Percentiles rank a stretch among this genome's conserved stretches.
Conservation (phyloP, 257 asterid species). For the Ballota nigra region DNA sequence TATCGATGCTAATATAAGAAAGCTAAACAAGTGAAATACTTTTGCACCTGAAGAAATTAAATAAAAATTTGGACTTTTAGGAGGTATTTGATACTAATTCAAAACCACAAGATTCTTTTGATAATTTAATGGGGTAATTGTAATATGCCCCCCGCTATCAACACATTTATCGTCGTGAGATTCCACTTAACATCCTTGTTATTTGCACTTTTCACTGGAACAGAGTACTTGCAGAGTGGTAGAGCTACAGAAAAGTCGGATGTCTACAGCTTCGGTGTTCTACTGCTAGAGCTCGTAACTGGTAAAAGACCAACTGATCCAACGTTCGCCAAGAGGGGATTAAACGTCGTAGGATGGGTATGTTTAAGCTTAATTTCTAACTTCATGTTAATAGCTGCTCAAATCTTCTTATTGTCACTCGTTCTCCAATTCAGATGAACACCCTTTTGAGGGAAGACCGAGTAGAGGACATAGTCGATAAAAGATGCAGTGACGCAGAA, state of each 20-base stretch:
- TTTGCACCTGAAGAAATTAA: not conserved
- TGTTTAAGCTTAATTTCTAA: not conserved
- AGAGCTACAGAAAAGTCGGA: conserved; percentile 91
- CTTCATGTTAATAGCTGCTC: not conserved
- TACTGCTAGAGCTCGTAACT: conserved; percentile 79
- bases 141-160: not conserved
- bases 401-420: not conserved
- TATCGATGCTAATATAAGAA: not conserved
- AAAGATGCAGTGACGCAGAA: conserved; percentile 67
- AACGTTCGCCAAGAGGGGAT: conserved; percentile 66
- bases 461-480: conserved; percentile 65
- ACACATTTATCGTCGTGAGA: not conserved
- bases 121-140: not conserved
- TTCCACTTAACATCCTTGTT: not conserved
- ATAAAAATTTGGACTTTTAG: not conserved
- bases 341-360: conserved; percentile 98
- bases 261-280: conserved; percentile 94
- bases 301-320: conserved; percentile 97
- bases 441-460: conserved; percentile 63
- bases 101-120: not conserved
- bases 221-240: conserved; percentile 97
- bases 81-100: not conserved
- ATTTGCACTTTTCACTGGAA: not conserved
- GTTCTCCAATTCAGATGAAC: conserved; percentile 54
- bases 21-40: not conserved